A percentile compares a stretch with the other conserved stretches of the same genome.
Evolutionary conservation across 441 rosid species (phyloP).

Genomic region (Hura crepitans): DNA sequence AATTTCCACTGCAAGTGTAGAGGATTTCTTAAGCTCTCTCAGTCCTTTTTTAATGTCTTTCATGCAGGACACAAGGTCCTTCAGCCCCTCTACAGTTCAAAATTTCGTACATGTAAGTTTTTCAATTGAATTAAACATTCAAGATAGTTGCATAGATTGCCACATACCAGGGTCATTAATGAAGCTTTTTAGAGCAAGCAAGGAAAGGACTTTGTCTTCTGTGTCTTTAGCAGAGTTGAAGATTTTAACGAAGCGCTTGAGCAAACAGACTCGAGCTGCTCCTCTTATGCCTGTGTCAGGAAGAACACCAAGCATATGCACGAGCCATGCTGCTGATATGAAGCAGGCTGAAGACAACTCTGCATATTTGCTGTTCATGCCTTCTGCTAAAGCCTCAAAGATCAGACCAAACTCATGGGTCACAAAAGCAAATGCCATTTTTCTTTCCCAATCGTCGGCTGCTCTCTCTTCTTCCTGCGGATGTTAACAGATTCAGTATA

Average conservation of each 20-base stretch:
- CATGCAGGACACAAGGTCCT: constrained; percentile 41
- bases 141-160: constrained; percentile 8
- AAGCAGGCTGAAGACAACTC: constrained; percentile 50
- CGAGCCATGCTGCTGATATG: constrained; percentile 60
- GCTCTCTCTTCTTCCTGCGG: constrained; percentile 56
- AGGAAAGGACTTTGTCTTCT: constrained; percentile 54
- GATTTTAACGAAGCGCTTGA: constrained; percentile 44
- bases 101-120: constrained; percentile 13
- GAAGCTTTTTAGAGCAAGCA: constrained; percentile 68
- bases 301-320: constrained; percentile 48
- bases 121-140: constrained; percentile 3
- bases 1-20: constrained; percentile 53
- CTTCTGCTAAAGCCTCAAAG: constrained; percentile 71
- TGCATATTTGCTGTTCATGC: constrained; percentile 44
- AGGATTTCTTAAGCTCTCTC: constrained; percentile 56
- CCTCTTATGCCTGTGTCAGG: constrained; percentile 67
- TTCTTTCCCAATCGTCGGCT: constrained; percentile 65
- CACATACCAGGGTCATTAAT: constrained; percentile 52
- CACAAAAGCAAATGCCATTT: constrained; percentile 49
- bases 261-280: constrained; percentile 69
- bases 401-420: constrained; percentile 67
- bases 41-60: constrained; percentile 58
- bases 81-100: constrained; percentile 47
- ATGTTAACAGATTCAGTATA: constrained; percentile 9
- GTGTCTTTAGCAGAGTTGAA: constrained; percentile 50